Evolutionary conservation across 1,139 yeast genomes (phyloP).

Genomic region (Zygosaccharomyces sapae): DNA sequence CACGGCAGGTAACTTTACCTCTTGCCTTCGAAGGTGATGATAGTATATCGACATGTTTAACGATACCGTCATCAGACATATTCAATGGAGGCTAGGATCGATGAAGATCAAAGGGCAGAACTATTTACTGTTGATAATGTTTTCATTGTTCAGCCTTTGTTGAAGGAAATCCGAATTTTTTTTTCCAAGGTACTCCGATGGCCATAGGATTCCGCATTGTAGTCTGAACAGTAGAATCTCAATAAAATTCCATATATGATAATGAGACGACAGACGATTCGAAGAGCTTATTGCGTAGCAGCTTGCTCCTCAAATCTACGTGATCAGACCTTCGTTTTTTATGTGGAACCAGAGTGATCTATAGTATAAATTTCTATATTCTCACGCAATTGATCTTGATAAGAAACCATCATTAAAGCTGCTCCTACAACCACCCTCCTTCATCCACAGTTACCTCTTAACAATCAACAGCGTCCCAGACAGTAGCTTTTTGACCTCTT

Average conservation of each 20-base stretch:
- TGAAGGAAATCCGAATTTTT: neutral
- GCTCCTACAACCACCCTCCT: no score
- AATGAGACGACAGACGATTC: no score
- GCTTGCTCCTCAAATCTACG: no score
- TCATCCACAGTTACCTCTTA: no score
- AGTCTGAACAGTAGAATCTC: neutral
- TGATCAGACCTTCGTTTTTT: no score
- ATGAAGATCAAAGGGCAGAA: neutral
- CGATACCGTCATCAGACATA: slow-evolving; percentile 21
- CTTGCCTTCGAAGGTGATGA: slow-evolving; percentile 24
- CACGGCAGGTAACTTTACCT: slow-evolving; percentile 4
- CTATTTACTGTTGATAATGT: neutral
- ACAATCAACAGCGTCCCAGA: no score
- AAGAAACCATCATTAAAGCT: no score
- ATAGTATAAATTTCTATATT: no score
- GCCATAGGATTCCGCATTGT: neutral
- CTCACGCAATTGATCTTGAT: no score
- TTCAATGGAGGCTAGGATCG: neutral
- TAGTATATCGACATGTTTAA: slow-evolving; percentile 24
- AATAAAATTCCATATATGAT: neutral
- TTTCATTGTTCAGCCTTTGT: neutral
- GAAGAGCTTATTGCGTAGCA: no score
- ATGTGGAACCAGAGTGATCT: no score
- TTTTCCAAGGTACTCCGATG: neutral
- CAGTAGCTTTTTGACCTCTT: no score